Conservation (phyloP, 176 grass and related monocot genomes). For the Poa annua region DNA sequence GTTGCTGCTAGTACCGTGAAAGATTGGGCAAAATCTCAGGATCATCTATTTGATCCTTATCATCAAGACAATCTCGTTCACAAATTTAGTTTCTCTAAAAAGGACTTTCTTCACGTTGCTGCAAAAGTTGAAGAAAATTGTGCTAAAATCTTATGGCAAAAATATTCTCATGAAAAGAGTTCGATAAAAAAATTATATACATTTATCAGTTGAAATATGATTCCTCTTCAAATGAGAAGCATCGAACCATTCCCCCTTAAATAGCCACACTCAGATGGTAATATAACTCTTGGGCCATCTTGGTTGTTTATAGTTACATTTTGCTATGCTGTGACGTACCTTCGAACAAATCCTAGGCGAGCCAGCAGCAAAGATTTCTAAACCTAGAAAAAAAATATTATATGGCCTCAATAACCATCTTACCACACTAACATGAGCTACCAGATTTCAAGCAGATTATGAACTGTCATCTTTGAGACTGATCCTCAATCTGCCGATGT, state of each 20-base stretch:
- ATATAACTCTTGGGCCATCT: conserved; percentile 18
- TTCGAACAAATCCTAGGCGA: conserved; percentile 48
- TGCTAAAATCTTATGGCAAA: neutral
- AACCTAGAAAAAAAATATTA: conserved; percentile 48
- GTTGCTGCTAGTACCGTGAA: no score
- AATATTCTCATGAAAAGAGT: conserved; percentile 32
- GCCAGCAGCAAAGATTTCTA: conserved; percentile 50
- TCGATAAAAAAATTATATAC: conserved; percentile 44
- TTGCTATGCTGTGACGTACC: conserved; percentile 44
- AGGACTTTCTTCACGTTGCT: no score
- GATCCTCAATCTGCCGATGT: conserved; percentile 30
- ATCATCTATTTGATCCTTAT: no score
- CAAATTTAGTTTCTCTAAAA: neutral
- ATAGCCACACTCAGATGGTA: conserved; percentile 32
- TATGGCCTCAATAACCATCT: conserved; percentile 38
- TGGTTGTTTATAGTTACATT: conserved; percentile 27
- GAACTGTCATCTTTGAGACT: conserved; percentile 50
- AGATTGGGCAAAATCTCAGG: no score
- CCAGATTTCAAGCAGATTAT: conserved; percentile 27
- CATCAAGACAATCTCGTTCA: no score
- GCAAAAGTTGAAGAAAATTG: neutral
- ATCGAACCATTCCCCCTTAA: conserved; percentile 13
- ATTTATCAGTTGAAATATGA: conserved; percentile 31
- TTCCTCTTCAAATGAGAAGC: conserved; percentile 28
- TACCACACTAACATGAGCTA: conserved; percentile 35